Base-by-base conservation (phyloP, 2,329 filamentous ascomycete species). In the Monosporascus cannonballus region DNA sequence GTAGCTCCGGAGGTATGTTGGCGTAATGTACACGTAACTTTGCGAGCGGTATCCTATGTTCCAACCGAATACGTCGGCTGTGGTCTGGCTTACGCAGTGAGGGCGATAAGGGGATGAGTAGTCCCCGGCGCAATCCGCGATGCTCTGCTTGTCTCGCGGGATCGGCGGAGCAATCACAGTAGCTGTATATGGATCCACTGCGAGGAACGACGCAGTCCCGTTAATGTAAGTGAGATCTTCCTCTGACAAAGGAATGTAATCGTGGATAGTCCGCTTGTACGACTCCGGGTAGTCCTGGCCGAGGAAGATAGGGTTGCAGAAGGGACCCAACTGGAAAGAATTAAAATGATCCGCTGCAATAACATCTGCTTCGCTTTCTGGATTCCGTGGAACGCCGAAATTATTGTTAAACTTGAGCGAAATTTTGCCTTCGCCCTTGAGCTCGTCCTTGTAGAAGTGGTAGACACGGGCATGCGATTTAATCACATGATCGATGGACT, bases 11-110 rank as follows among this genome's bases (percentile, higher is more conserved):
- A 86, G 72, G 57, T 81, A 84, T 2, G 71, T 73, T 0, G 81
- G 82, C 0, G 82, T 78, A 36, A 78, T 76, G 65, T 84, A 83
- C n/a, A 79, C 75, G 59, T 83, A 81, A 2, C 72, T 72, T 36
- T 80, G 69, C 2, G 78, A 81, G 14, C 73, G 70, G 55, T 83
- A 81, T 20, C 81, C 81, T 48, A 84, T 78, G 57, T 78, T 70
- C 81, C 81, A 85, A 2, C 79, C 80, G 30, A 74, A 74, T 2
- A 69, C 64, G 39, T 77, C 77, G 1, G 64, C 67, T 0, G 68
- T 75, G 11, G 71, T 72, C 52, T 78, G 73, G 1, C 71, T 72
- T 1, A 80, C 78, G 57, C 81, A 85, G 54, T 76, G 76, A 0
- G 81, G 81, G 20, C 72, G 76, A 8, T 75, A 67, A 0, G 74